Evolutionary conservation across 1,284 basidiomycete species (phyloP), one percentile per base, ranked within the genome.

Genomic region (Sanghuangporus baumii): DNA sequence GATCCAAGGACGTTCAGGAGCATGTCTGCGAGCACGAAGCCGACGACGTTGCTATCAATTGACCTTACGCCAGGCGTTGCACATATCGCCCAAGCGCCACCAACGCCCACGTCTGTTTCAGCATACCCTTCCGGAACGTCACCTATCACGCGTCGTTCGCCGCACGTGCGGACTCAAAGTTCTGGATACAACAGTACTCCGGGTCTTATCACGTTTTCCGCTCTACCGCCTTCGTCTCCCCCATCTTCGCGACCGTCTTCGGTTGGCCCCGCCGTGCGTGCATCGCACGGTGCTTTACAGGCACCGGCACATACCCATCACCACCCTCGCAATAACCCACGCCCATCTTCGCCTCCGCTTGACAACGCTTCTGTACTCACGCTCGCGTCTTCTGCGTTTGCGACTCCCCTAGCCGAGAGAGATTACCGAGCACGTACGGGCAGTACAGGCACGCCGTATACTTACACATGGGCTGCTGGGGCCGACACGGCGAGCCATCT

Each of bases 311-410:
- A 96, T 72, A 93, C 94, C 0, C 78, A 86, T 6, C 94, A 94
- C 65, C 95, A 98, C 75, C 96, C 96, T 2, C 85, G 93, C 58
- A 94, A 98, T 75, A 98, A 98, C 73, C 96, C 96, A 2, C 86
- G 91, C 20, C 96, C 96, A 14, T 88, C 89, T 6, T 93, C 91
- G 1, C 89, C 93, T 9, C 96, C 96, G 0, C 79, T 87, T 26
- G 94, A 96, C 71, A 95, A 98, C 71, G 96, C 96, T 0, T 95
- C 92, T 3, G 79, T 96, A 57, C 79, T 98, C 52, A 98, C 96
- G 0, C 84, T 98, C 11, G 96, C 96, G 3, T 95, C 93, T 12
- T 96, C 93, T 3, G 94, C 93, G 1, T 96, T 92, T 72, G 94
- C 84, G 0, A 78, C 88, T 56, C 84, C 87, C 11, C 82, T 82